phyloP scores from a whole-genome alignment of 176 grass and related monocot species.

The Saccharum officinarum region DNA sequence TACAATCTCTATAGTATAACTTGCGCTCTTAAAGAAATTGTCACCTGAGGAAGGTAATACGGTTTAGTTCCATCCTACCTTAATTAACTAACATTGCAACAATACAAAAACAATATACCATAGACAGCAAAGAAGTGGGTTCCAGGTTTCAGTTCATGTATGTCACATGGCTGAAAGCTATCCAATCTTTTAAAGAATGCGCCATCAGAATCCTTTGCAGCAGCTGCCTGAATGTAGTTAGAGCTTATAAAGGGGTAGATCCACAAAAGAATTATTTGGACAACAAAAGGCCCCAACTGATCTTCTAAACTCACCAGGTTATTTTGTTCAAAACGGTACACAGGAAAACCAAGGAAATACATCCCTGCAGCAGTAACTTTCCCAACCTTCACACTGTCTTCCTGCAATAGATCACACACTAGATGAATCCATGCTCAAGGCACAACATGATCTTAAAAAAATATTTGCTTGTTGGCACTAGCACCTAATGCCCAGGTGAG shows the following conservation, averaged over 20 bases:
- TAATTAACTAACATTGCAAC: conserved; percentile 7
- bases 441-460: conserved; percentile 1
- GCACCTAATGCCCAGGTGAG: too few species aligned
- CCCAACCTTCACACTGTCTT: conserved; percentile 77
- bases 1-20: conserved; percentile 92
- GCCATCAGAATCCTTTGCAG: conserved; percentile 78
- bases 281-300: neutral
- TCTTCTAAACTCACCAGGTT: conserved; percentile 50
- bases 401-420: conserved; percentile 52
- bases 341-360: conserved; percentile 95
- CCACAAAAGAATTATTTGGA: conserved; percentile 8
- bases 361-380: conserved; percentile 82
- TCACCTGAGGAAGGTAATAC: conserved; percentile 59
- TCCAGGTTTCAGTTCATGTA: conserved; percentile 96
- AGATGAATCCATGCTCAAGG: conserved; percentile 28
- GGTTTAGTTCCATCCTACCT: neutral
- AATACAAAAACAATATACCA: conserved; percentile 50
- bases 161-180: conserved; percentile 94
- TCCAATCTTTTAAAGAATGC: conserved; percentile 99
- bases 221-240: conserved; percentile 56
- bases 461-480: too few species aligned
- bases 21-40: conserved; percentile 96
- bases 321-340: conserved; percentile 88
- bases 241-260: conserved; percentile 20
- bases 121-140: conserved; percentile 98